Conservation (phyloP, 768 basidiomycete species). For the Suillus variegatus region DNA sequence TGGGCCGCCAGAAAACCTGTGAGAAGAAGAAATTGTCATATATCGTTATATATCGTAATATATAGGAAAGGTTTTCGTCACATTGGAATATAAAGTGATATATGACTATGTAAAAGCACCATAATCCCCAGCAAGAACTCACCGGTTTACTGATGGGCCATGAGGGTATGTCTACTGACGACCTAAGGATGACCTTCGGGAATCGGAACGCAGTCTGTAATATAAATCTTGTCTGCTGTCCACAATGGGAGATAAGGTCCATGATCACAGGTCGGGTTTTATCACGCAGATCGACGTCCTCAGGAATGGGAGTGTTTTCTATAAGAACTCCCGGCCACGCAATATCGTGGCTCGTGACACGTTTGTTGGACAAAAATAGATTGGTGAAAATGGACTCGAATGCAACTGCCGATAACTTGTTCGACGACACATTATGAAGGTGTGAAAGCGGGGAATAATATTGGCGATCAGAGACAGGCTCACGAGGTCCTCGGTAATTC, state of each 20-base stretch:
- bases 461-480: background rate
- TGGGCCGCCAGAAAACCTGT: no score
- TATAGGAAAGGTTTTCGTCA: no score
- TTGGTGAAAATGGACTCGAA: background rate
- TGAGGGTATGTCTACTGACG: constrained; percentile 6
- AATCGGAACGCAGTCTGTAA: background rate
- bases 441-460: constrained; percentile 3
- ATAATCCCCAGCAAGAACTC: no score
- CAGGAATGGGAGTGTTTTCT: background rate
- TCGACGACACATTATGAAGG: background rate
- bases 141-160: background rate
- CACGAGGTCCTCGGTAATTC: background rate
- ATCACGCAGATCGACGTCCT: background rate
- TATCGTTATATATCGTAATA: no score
- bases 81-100: no score
- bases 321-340: background rate
- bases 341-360: background rate
- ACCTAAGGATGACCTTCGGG: background rate
- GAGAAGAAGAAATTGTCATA: no score
- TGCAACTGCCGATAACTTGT: background rate
- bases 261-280: background rate
- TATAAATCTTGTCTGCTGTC: background rate
- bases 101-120: no score
- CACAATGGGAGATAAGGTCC: background rate
- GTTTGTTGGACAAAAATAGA: background rate